Percentiles rank a stretch among this genome's conserved stretches.
These are phyloP conservation scores for Mycena vitilis DNA, from an alignment of 768 basidiomycete species.

Conservation along the genomic window DNA sequence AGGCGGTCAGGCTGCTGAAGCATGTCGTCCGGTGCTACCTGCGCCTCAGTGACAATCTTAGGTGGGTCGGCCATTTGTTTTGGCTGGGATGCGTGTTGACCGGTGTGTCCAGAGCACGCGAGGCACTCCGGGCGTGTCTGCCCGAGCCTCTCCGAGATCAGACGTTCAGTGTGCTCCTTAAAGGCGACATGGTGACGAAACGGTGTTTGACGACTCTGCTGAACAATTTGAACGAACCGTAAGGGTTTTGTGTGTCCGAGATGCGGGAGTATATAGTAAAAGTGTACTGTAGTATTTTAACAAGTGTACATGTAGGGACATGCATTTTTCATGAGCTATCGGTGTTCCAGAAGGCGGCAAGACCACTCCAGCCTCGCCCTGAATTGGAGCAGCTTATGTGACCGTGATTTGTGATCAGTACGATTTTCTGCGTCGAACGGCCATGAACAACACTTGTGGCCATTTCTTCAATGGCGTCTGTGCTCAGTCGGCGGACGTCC, in stretches of 20 bases:
- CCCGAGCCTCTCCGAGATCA: slow-evolving; percentile 95
- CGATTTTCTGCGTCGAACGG: slow-evolving; percentile 15
- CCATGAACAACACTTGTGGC: slow-evolving; percentile 55
- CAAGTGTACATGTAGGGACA: slow-evolving; percentile 1
- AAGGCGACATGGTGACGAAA: slow-evolving; percentile 99
- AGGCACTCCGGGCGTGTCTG: slow-evolving; percentile 94
- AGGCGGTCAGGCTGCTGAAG: slow-evolving; percentile 95
- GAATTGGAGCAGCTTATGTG: no score
- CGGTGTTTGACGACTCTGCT: slow-evolving; percentile 90
- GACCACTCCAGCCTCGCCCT: no score
- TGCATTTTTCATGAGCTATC: no score
- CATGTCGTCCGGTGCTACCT: slow-evolving; percentile 99
- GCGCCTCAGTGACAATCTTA: slow-evolving; percentile 93
- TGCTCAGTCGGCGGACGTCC: slow-evolving; percentile 48
- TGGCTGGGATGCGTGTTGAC: slow-evolving; percentile 13
- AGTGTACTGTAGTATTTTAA: slow-evolving; percentile 33
- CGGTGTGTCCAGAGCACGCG: slow-evolving; percentile 77
- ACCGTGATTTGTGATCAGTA: not conserved
- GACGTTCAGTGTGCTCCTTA: slow-evolving; percentile 91
- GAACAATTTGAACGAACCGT: slow-evolving; percentile 86
- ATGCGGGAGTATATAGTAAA: slow-evolving; percentile 27
- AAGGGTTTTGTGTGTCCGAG: slow-evolving; percentile 36
- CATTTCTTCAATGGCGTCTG: slow-evolving; percentile 51
- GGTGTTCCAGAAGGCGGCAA: no score
- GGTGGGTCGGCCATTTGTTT: slow-evolving; percentile 61